phyloP scores from a whole-genome alignment of 1,284 basidiomycete species.

The Heterobasidion annosum region DNA sequence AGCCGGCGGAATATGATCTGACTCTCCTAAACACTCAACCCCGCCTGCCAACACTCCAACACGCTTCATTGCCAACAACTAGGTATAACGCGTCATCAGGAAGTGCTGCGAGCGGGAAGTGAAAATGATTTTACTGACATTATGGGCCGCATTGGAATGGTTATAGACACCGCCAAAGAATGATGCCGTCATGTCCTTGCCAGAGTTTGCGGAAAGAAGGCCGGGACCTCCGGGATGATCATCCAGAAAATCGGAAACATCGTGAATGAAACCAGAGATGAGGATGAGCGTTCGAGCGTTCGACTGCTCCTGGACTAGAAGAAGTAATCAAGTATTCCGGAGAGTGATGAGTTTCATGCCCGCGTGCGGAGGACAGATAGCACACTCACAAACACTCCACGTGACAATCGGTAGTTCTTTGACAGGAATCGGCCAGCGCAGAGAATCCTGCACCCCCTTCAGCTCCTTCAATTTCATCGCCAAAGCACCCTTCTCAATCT shows the following conservation, averaged over 20 bases:
- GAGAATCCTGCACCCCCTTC: background rate
- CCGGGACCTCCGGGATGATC: background rate
- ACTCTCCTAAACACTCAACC: too few species aligned
- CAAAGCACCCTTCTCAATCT: background rate
- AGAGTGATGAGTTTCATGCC: background rate
- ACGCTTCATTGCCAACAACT: too few species aligned
- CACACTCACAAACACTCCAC: background rate
- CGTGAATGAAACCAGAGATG: background rate
- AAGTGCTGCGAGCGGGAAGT: too few species aligned
- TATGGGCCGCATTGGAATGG: too few species aligned
- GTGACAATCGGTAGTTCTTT: background rate
- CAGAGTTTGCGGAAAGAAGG: too few species aligned
- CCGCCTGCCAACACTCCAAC: too few species aligned
- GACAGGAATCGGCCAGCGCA: background rate
- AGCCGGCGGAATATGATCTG: too few species aligned
- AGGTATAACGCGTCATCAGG: too few species aligned
- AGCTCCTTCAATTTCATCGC: background rate
- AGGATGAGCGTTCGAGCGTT: background rate
- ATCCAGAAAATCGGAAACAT: background rate
- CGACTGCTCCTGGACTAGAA: background rate
- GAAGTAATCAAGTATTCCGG: background rate
- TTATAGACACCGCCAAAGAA: background rate
- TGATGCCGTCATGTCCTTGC: background rate
- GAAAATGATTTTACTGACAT: too few species aligned
- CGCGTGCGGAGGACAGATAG: background rate